Percentiles rank a stretch among this genome's conserved stretches.
These are phyloP conservation scores for Lecanoromycetidae sp. DNA, from an alignment of 2,329 filamentous ascomycete species.

Conservation along the genomic window DNA sequence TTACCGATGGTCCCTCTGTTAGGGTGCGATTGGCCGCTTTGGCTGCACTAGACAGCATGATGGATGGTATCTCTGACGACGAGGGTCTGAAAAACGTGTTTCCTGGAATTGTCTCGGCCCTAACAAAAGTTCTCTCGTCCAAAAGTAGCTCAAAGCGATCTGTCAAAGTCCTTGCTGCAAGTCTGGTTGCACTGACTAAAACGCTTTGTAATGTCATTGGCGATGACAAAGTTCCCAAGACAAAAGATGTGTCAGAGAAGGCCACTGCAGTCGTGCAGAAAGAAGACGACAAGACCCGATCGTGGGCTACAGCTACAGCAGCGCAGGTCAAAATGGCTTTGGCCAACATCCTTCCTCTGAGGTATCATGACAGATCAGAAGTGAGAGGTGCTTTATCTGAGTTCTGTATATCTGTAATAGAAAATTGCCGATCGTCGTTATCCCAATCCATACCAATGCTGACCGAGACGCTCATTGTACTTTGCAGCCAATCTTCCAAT, in stretches of 20 bases:
- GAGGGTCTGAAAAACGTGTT: conserved; percentile 60
- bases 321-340: conserved; percentile 75
- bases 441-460: conserved; percentile 57
- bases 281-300: conserved; percentile 28
- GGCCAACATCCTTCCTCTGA: conserved; percentile 62
- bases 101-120: conserved; percentile 71
- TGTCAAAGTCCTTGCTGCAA: conserved; percentile 51
- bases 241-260: not conserved
- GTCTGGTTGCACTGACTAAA: conserved; percentile 45
- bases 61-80: conserved; percentile 37
- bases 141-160: conserved; percentile 49
- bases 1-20: conserved; percentile 51
- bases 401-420: conserved; percentile 62
- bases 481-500: conserved; percentile 42
- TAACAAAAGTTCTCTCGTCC: conserved; percentile 63
- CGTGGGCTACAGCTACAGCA: conserved; percentile 71
- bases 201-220: conserved; percentile 36
- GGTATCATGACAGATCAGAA: conserved; percentile 55
- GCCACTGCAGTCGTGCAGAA: conserved; percentile 4
- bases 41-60: conserved; percentile 41
- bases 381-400: conserved; percentile 56
- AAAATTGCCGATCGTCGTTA: conserved; percentile 66
- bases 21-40: conserved; percentile 62
- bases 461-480: conserved; percentile 66
- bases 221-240: conserved; percentile 29